phyloP scores from a whole-genome alignment of 352 stramenopile species.

The Pythium myriotylum region DNA sequence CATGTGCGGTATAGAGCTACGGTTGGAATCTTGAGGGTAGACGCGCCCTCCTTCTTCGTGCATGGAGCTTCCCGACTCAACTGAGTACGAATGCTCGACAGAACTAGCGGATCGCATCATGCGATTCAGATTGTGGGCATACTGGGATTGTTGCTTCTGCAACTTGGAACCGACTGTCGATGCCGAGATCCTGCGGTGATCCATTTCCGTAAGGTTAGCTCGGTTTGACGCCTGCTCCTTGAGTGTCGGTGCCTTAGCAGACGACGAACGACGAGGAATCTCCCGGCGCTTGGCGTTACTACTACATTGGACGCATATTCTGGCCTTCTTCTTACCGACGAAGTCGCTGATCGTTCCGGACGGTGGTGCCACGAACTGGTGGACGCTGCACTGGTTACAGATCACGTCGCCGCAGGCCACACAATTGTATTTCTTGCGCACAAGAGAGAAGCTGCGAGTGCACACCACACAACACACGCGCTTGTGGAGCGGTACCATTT shows the following conservation, averaged over 20 bases:
- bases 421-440: slow-evolving; percentile 88
- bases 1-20: slow-evolving; percentile 50
- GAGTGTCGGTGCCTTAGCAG: slow-evolving; percentile 24
- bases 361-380: slow-evolving; percentile 68
- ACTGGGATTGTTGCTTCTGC: slow-evolving; percentile 13
- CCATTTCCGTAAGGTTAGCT: slow-evolving; percentile 34
- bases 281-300: slow-evolving; percentile 58
- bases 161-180: slow-evolving; percentile 20
- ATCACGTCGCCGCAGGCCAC: slow-evolving; percentile 81
- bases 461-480: slow-evolving; percentile 82
- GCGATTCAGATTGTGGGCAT: slow-evolving; percentile 24
- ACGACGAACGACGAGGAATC: slow-evolving; percentile 43
- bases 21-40: slow-evolving; percentile 25
- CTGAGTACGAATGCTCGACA: slow-evolving; percentile 23
- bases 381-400: slow-evolving; percentile 77
- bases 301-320: slow-evolving; percentile 81
- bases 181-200: slow-evolving; percentile 27
- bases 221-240: slow-evolving; percentile 7
- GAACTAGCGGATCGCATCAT: slow-evolving; percentile 32
- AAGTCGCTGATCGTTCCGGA: slow-evolving; percentile 40
- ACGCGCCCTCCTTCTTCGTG: slow-evolving; percentile 36
- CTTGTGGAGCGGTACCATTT: slow-evolving; percentile 71
- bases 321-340: slow-evolving; percentile 67
- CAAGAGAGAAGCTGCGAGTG: slow-evolving; percentile 82
- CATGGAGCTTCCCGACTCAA: slow-evolving; percentile 29